Evolutionary conservation across 1,284 basidiomycete species (phyloP).

Genomic region (Puccinia horiana): DNA sequence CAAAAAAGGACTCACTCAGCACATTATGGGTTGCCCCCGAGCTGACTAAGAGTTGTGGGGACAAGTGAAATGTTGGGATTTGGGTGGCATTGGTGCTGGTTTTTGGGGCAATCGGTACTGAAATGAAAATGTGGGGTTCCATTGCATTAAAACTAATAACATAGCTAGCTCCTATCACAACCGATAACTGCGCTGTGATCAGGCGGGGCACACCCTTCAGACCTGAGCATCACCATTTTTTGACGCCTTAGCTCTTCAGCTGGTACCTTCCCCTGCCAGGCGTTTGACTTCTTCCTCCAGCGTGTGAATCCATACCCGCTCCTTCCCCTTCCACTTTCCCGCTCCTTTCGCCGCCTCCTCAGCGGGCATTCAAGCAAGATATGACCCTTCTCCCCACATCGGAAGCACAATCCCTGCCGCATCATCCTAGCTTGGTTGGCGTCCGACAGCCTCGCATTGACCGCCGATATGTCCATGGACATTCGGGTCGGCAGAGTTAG

Average conservation of each 20-base stretch:
- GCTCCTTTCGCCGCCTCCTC: background rate
- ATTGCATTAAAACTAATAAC: no score
- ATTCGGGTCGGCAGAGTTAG: background rate
- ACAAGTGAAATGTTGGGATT: background rate
- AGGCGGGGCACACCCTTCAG: background rate
- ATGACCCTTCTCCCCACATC: background rate
- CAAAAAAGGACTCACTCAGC: background rate
- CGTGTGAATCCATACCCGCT: background rate
- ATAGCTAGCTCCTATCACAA: background rate
- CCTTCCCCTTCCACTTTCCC: background rate
- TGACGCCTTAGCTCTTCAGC: background rate
- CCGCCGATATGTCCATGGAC: background rate
- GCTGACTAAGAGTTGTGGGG: background rate
- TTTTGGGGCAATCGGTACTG: background rate
- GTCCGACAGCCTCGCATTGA: background rate
- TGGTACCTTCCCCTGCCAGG: background rate
- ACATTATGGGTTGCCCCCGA: conserved; percentile 4
- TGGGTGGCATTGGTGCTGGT: background rate
- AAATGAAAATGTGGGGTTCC: no score
- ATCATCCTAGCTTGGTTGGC: background rate
- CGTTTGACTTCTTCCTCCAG: background rate
- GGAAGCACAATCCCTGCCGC: background rate
- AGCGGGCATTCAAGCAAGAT: background rate
- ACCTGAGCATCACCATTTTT: conserved; percentile 19
- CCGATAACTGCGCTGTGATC: background rate